phyloP scores from a whole-genome alignment of 2,329 filamentous ascomycete species.

The Pseudopyricularia cyperi region DNA sequence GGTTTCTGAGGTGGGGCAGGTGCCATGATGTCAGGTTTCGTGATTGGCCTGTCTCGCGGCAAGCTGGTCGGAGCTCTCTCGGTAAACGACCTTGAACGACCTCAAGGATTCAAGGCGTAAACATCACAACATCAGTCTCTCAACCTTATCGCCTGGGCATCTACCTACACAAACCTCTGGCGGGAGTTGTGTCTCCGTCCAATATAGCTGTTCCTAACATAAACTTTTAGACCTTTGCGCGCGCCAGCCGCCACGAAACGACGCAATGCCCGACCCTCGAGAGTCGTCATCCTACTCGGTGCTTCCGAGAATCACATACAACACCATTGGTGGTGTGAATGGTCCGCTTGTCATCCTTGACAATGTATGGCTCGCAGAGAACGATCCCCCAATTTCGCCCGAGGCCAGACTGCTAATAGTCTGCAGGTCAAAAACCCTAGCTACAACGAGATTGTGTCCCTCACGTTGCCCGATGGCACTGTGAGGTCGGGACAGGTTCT shows the following conservation, averaged over 20 bases:
- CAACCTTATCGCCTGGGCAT: neutral
- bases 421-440: constrained; percentile 85
- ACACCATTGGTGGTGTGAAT: constrained; percentile 96
- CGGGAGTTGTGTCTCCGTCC: neutral
- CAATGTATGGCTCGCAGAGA: constrained; percentile 49
- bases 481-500: constrained; percentile 90
- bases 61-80: constrained; percentile 3
- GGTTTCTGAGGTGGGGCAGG: neutral
- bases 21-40: constrained; percentile 1
- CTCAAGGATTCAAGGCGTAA: neutral
- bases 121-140: neutral
- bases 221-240: neutral
- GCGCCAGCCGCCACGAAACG: neutral
- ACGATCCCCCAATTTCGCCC: neutral
- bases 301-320: constrained; percentile 67
- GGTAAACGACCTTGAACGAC: neutral
- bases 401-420: constrained; percentile 10
- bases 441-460: constrained; percentile 94
- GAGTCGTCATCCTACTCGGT: constrained; percentile 48
- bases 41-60: constrained; percentile 1
- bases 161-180: neutral
- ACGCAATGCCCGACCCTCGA: constrained; percentile 41
- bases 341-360: constrained; percentile 95
- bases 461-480: constrained; percentile 91
- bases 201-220: neutral